Evolutionary conservation across 495 filamentous ascomycete species (phyloP), one percentile per base, ranked within the genome.

Genomic region (Poronia punctata): DNA sequence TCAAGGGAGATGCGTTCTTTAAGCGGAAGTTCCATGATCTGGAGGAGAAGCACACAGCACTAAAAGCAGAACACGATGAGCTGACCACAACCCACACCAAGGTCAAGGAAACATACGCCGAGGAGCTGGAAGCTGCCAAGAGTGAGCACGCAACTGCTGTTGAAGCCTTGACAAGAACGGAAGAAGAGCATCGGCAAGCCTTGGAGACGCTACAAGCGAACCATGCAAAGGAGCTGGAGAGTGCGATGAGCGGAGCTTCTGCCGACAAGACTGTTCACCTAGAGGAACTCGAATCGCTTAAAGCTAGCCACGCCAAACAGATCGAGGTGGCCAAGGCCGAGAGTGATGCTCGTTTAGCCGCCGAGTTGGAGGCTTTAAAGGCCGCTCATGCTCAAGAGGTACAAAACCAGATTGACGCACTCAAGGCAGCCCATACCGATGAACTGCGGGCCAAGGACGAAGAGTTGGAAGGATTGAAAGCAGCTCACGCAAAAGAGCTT

Each of bases 1-100:
- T 75, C n/a, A 62, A 65, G 17, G 72, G 70, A 15, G 71, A 75
- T 46, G 71, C 74, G 22, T 71, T 68, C 41, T 70, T 74, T 50
- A 75, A 70, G 52, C 65, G 68, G 35, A 64, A 74, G 43, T 74
- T 70, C 43, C 60, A 75, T 28, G 67, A 66, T 20, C 59, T 76
- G 11, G 65, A 72, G 33, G 54, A 49, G 15, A 65, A 71, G 49
- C 61, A 75, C 42, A 54, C 57, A 14, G 68, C 72, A 35, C 52
- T 70, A 8, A 50, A 45, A 36, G 11, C 48, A 0, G 55, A 56
- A 37, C 51, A 42, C 23, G 52, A 56, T 20, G 52, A 49, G 17
- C 43, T 57, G 33, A 58, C 53, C 25, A 43, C 64, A 38, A 53
- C 66, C 12, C 63, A 72, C 46, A 53, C 60, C 22, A 57, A 67